Evolutionary conservation across 2,329 filamentous ascomycete species (phyloP).

Genomic region (Ceratocystis papillata): DNA sequence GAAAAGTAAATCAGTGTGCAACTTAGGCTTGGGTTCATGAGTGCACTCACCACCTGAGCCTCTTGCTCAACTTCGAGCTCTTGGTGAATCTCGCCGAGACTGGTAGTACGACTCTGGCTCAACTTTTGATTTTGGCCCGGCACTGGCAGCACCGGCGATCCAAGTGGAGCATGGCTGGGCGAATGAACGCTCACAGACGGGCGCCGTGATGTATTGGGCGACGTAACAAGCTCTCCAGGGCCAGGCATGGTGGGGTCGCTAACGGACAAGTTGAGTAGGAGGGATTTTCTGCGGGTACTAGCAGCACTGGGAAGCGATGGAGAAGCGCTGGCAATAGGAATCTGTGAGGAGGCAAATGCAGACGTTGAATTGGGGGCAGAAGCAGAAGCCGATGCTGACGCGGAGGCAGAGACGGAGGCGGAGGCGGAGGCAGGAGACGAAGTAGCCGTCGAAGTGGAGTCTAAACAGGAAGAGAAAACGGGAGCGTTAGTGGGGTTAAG

Average conservation of each 20-base stretch:
- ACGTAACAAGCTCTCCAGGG: conserved; percentile 56
- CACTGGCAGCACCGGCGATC: conserved; percentile 30
- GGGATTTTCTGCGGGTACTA: conserved; percentile 50
- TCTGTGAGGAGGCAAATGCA: not conserved
- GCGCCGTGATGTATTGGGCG: conserved; percentile 26
- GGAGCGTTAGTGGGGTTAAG: not conserved
- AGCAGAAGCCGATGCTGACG: not conserved
- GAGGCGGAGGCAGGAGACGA: conserved; percentile 5
- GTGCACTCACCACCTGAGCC: conserved; percentile 55
- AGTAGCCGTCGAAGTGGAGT: conserved; percentile 5
- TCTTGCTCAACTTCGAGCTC: conserved; percentile 71
- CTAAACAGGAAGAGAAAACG: not conserved
- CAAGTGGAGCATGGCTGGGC: conserved; percentile 13
- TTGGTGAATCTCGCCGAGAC: conserved; percentile 66
- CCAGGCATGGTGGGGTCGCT: conserved; percentile 58
- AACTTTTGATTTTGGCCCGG: conserved; percentile 34
- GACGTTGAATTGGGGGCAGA: conserved; percentile 25
- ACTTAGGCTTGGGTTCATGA: not conserved
- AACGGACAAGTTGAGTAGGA: conserved; percentile 60
- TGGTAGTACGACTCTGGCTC: conserved; percentile 56
- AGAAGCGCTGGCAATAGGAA: not conserved
- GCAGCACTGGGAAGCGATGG: not conserved
- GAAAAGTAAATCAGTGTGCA: too few relatives aligned
- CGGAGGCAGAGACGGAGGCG: not conserved
- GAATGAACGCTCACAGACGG: conserved; percentile 21